Evolutionary conservation across 768 basidiomycete genomes (phyloP).

Genomic region (Coprinopsis sp.): DNA sequence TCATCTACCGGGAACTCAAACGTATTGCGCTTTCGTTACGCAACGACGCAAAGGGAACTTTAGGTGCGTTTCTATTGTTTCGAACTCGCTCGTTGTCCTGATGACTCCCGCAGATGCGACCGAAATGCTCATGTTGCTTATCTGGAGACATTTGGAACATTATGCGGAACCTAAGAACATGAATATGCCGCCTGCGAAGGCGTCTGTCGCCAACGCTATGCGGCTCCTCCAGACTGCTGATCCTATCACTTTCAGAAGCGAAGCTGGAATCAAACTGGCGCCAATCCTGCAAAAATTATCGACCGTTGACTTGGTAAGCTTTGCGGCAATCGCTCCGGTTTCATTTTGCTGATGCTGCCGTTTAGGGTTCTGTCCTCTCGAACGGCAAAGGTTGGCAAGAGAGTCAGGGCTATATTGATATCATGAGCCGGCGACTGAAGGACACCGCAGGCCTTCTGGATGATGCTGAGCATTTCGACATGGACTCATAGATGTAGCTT

Average conservation of each 20-base stretch:
- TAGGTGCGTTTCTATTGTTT: constrained; percentile 38
- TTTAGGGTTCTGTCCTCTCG: constrained; percentile 39
- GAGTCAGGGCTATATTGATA: constrained; percentile 67
- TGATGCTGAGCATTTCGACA: constrained; percentile 12
- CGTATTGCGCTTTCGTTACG: constrained; percentile 35
- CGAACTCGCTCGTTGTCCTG: background rate
- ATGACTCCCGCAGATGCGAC: constrained; percentile 44
- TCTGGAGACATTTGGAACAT: constrained; percentile 76
- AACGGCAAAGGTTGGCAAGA: constrained; percentile 53
- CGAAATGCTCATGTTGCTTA: constrained; percentile 75
- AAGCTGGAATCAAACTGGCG: constrained; percentile 50
- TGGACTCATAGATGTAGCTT: background rate
- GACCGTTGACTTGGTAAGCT: constrained; percentile 36
- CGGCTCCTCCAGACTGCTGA: constrained; percentile 56
- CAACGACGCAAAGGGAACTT: constrained; percentile 46
- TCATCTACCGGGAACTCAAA: constrained; percentile 61
- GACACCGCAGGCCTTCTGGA: constrained; percentile 59
- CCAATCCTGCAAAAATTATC: constrained; percentile 53
- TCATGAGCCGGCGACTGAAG: constrained; percentile 67
- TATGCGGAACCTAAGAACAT: constrained; percentile 43
- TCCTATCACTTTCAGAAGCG: constrained; percentile 51
- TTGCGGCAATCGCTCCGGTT: background rate
- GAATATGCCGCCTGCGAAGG: constrained; percentile 29
- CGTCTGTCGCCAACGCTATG: constrained; percentile 43
- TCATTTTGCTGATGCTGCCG: background rate